Evolutionary conservation across 768 basidiomycete genomes (phyloP).

Genomic region (Boletus vermiculosoides): DNA sequence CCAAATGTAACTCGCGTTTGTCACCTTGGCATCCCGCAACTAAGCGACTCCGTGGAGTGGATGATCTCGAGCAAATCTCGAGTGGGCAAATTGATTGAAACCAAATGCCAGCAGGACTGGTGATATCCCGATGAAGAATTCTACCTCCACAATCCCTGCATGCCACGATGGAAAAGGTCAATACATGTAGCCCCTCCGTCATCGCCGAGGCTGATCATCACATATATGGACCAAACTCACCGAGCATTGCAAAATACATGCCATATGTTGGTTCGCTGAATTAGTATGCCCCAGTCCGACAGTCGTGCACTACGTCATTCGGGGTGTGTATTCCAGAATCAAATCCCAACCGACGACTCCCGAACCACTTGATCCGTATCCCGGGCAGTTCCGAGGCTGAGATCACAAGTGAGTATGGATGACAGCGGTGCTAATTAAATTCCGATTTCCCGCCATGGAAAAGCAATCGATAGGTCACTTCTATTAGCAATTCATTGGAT

Average conservation of each 20-base stretch:
- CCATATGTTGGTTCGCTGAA: neutral
- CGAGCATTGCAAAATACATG: constrained; percentile 3
- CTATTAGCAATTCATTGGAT: neutral
- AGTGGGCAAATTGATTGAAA: neutral
- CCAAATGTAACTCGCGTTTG: neutral
- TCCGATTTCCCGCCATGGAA: neutral
- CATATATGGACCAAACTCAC: neutral
- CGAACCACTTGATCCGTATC: neutral
- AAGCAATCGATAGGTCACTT: neutral
- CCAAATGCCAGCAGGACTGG: neutral
- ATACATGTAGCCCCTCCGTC: neutral
- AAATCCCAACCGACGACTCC: constrained; percentile 1
- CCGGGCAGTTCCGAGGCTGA: constrained; percentile 6
- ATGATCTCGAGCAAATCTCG: too few relatives aligned
- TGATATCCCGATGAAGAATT: constrained; percentile 2
- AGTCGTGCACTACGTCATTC: neutral
- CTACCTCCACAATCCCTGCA: neutral
- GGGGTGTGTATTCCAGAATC: neutral
- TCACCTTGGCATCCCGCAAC: neutral
- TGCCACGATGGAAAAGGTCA: neutral
- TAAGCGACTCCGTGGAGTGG: neutral
- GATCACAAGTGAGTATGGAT: neutral
- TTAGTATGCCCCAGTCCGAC: neutral
- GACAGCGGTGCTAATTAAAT: neutral
- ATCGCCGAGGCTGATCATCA: neutral